Evolutionary conservation across 2,329 filamentous ascomycete genomes (phyloP), one percentile per base, ranked within the genome.

Genomic region (Dothideomycetes sp.): DNA sequence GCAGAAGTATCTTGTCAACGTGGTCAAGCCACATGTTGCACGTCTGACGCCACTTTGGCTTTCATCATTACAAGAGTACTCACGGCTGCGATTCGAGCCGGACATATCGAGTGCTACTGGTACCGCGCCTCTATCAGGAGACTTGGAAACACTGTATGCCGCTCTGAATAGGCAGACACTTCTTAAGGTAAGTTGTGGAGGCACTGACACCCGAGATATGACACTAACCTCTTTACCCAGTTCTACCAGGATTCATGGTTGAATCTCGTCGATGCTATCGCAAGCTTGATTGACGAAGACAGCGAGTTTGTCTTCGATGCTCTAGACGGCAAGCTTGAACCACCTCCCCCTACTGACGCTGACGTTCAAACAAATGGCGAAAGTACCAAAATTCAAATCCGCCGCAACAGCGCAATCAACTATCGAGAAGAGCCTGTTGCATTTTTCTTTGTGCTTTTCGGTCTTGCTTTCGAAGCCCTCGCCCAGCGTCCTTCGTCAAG

Each of bases 171-270:
- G 91, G 14, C 87, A 98, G 61, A 96, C 91, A 1, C 69, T 96
- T 31, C 72, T 98, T 11, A 82, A 81, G 58, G 72, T 73, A 59
- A 41, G 55, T 4, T 19, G 11, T 8, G 24, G 12, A 7, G 8
- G 24, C 2, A 15, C 8, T 18, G 10, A 12, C 34, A 19, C 7
- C 12, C 12, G 18, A 19, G 2, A 31, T 3, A 36, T 9, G 8
- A 18, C 16, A 14, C 35, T n/a, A 19, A 19, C 17, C n/a, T 11
- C 44, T 55, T 31, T 42, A 27, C 36, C 30, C 44, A 76, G 57
- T 98, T 98, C 61, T 98, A 98, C 58, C 89, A 98, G 66, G 87
- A 94, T 43, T 86, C 87, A 0, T 98, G 91, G 91, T 70, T 98
- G 30, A 94, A 91, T 50, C 75, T 98, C 9, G 89, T 98, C 2